These are phyloP conservation scores for Chaetomiaceae sp. DNA, from an alignment of 2,329 filamentous ascomycete genomes.

Conservation along the genomic window DNA sequence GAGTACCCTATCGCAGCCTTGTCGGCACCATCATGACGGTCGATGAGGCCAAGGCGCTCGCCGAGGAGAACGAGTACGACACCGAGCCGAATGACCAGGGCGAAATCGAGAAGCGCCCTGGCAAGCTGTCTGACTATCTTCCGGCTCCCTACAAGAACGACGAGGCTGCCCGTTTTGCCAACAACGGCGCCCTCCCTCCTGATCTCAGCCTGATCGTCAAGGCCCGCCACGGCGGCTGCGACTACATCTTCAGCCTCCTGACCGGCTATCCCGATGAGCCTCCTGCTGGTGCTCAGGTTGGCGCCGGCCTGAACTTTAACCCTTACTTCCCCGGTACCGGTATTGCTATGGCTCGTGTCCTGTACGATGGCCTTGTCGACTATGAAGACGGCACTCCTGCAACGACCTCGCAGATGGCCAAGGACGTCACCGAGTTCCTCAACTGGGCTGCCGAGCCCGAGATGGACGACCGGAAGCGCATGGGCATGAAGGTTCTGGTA, in stretches of 20 bases:
- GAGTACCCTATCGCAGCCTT: constrained; percentile 87
- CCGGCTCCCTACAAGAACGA: constrained; percentile 97
- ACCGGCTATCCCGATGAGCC: constrained; percentile 97
- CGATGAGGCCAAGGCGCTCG: constrained; percentile 94
- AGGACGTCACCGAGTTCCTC: constrained; percentile 97
- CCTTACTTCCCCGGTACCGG: constrained; percentile 99
- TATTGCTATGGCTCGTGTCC: constrained; percentile 97
- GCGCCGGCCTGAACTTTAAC: constrained; percentile 97
- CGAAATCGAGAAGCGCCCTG: constrained; percentile 95
- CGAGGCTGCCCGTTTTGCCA: constrained; percentile 93
- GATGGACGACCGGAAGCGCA: constrained; percentile 99
- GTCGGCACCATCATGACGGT: constrained; percentile 92
- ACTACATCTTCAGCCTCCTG: constrained; percentile 97
- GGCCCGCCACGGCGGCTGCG: constrained; percentile 92
- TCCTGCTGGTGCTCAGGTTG: constrained; percentile 80
- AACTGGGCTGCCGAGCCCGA: constrained; percentile 99
- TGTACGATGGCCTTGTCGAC: constrained; percentile 95
- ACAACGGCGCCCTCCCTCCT: constrained; percentile 95
- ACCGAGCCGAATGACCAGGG: constrained; percentile 97
- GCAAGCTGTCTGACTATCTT: constrained; percentile 98
- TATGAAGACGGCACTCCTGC: constrained; percentile 96
- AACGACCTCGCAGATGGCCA: constrained; percentile 97
- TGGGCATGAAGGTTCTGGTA: constrained; percentile 94
- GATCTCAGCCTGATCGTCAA: constrained; percentile 98
- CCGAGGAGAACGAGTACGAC: constrained; percentile 98